These are phyloP conservation scores for Chytridium lagenaria DNA, from an alignment of 371 early-diverging fungal genomes.

Conservation along the genomic window DNA sequence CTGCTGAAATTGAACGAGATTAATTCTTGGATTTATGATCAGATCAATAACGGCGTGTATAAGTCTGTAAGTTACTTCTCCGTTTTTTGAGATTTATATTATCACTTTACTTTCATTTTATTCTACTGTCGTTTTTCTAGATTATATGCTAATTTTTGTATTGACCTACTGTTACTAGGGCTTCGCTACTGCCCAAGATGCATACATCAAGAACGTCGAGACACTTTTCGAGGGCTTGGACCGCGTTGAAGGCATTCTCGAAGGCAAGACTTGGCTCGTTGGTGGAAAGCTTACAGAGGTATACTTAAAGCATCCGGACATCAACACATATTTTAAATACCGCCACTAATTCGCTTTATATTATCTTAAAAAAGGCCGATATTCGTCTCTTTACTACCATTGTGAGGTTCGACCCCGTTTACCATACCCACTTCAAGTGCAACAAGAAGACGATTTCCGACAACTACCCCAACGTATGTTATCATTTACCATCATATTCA, in stretches of 20 bases:
- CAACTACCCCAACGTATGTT: constrained; percentile 73
- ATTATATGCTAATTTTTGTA: too few species aligned
- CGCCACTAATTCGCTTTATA: too few species aligned
- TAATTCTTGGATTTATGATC: constrained; percentile 91
- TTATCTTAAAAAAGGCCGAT: constrained; percentile 67
- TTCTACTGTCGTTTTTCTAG: background rate
- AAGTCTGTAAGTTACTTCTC: constrained; percentile 45
- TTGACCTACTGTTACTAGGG: too few species aligned
- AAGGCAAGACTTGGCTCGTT: constrained; percentile 74
- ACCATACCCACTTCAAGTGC: constrained; percentile 79
- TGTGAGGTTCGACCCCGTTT: constrained; percentile 57
- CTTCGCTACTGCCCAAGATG: constrained; percentile 86
- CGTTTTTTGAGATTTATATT: background rate
- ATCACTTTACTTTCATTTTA: background rate
- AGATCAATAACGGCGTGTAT: constrained; percentile 62
- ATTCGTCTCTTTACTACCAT: constrained; percentile 88
- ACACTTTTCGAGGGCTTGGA: constrained; percentile 82
- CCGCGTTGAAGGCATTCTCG: constrained; percentile 80
- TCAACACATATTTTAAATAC: too few species aligned
- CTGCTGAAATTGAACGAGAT: constrained; percentile 78
- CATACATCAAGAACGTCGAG: constrained; percentile 71
- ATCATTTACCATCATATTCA: background rate
- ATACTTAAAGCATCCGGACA: constrained; percentile 36
- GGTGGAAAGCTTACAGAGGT: constrained; percentile 83
- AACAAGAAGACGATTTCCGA: constrained; percentile 81